Evolutionary conservation across 2,329 filamentous ascomycete genomes (phyloP).

Genomic region (Akanthomyces dipterigenus): DNA sequence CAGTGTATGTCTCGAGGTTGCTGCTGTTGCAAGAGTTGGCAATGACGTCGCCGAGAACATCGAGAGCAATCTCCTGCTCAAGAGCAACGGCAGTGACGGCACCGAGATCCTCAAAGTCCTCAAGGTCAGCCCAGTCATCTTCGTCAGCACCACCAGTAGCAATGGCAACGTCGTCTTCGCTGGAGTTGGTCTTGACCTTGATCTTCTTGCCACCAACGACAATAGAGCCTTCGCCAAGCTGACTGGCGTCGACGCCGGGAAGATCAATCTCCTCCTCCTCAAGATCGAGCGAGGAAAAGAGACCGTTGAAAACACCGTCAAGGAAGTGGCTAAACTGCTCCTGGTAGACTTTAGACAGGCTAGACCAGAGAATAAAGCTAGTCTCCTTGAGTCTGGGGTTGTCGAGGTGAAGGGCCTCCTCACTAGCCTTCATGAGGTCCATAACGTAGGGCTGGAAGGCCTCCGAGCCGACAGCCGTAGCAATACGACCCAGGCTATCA

Average conservation of each 20-base stretch:
- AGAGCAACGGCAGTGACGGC: constrained; percentile 84
- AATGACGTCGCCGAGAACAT: constrained; percentile 89
- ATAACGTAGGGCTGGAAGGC: constrained; percentile 87
- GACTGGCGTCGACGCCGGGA: constrained; percentile 48
- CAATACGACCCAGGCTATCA: constrained; percentile 90
- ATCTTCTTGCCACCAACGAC: constrained; percentile 77
- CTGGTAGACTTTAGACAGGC: constrained; percentile 87
- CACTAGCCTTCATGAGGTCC: constrained; percentile 84
- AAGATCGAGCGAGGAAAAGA: constrained; percentile 79
- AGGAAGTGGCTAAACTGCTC: constrained; percentile 76
- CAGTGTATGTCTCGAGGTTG: constrained; percentile 70
- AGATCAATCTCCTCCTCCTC: constrained; percentile 83
- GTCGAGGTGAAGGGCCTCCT: constrained; percentile 81
- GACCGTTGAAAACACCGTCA: constrained; percentile 67
- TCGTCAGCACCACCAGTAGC: constrained; percentile 49
- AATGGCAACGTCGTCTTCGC: constrained; percentile 47
- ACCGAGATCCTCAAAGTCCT: constrained; percentile 76
- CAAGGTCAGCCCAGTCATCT: constrained; percentile 69
- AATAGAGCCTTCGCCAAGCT: constrained; percentile 69
- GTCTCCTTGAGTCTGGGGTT: constrained; percentile 91
- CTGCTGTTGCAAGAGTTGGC: constrained; percentile 75
- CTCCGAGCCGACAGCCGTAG: constrained; percentile 75
- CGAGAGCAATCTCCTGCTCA: constrained; percentile 95
- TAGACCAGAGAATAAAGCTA: constrained; percentile 95
- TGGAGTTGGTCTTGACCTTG: constrained; percentile 59